A percentile compares a stretch with the other conserved stretches of the same genome.
These are phyloP conservation scores for Gloeopeniophorella convolvens DNA, from an alignment of 768 basidiomycete genomes.

Conservation along the genomic window DNA sequence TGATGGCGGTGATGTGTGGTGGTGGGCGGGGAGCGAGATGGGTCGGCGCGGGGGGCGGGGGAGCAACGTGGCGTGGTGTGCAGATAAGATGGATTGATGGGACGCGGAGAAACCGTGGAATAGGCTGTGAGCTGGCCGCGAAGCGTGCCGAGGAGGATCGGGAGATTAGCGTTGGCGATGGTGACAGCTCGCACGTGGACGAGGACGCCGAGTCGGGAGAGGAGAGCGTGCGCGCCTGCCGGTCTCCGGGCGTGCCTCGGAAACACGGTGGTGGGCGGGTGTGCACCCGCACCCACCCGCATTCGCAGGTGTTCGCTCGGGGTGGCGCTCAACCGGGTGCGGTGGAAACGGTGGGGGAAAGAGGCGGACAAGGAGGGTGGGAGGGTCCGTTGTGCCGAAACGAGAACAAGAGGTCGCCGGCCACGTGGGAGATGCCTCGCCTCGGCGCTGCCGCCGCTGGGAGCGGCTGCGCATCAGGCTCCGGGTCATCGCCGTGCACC, in stretches of 20 bases:
- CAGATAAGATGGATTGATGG: neutral
- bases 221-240: too few relatives aligned
- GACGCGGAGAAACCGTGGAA: constrained; percentile 4
- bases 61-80: neutral
- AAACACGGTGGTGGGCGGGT: too few relatives aligned
- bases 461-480: too few relatives aligned
- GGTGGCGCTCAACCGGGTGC: too few relatives aligned
- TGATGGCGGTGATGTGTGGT: too few relatives aligned
- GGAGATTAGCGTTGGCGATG: constrained; percentile 17
- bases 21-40: neutral
- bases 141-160: constrained; percentile 6
- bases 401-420: constrained; percentile 14
- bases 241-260: too few relatives aligned
- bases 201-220: neutral
- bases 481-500: neutral
- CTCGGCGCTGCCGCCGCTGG: too few relatives aligned
- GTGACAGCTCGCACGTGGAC: constrained; percentile 19
- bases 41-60: neutral
- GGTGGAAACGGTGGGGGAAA: neutral
- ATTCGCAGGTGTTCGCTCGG: too few relatives aligned
- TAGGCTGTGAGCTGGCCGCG: neutral
- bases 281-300: too few relatives aligned
- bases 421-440: too few relatives aligned
- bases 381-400: neutral
- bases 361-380: neutral